These are phyloP conservation scores for Tetrahymena borealis DNA, from an alignment of 73 alveolate species.

Conservation along the genomic window DNA sequence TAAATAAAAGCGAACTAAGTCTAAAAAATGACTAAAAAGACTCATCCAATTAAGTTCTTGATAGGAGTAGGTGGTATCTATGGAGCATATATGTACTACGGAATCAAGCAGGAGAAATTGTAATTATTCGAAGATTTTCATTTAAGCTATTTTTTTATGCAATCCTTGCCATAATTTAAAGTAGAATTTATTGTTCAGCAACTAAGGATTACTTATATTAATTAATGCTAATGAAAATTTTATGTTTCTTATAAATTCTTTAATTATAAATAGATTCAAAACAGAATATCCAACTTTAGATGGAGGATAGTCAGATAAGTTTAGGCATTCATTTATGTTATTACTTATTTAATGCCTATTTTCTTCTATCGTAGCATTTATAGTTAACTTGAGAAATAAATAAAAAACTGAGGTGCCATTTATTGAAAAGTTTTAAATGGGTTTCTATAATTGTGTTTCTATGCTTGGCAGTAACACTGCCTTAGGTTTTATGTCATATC, in stretches of 20 bases:
- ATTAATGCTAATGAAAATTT: too few species aligned
- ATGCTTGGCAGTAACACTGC: constrained; percentile 24
- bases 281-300: constrained; percentile 9
- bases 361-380: neutral
- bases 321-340: neutral
- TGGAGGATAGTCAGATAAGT: constrained; percentile 11
- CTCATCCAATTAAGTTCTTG: neutral
- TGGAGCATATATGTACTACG: neutral
- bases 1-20: neutral
- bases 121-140: neutral
- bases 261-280: constrained; percentile 13
- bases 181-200: neutral
- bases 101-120: neutral
- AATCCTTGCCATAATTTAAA: neutral
- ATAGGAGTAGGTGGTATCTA: neutral
- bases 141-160: neutral
- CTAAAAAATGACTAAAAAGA: neutral
- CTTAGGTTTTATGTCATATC: constrained; percentile 19
- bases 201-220: too few species aligned
- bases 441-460: constrained; percentile 16
- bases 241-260: too few species aligned
- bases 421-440: constrained; percentile 11
- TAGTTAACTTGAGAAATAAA: neutral
- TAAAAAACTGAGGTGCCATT: neutral
- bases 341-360: neutral